Evolutionary conservation across 2,329 filamentous ascomycete genomes (phyloP).

Genomic region (Diaporthe sp.): DNA sequence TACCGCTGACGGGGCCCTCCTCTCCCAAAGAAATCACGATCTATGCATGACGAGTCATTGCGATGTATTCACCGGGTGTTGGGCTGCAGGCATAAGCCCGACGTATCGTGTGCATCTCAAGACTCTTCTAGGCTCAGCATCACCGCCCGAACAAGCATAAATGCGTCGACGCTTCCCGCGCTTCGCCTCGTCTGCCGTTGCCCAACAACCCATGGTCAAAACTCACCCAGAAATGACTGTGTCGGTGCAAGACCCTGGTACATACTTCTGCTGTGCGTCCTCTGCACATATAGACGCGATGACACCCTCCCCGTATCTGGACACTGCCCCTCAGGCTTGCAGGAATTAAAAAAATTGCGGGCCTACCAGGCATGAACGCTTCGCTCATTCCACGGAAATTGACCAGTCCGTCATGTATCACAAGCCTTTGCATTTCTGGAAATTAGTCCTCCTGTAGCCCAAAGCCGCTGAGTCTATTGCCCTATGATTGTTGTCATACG

Average conservation of each 20-base stretch:
- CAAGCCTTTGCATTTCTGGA: background rate
- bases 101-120: background rate
- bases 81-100: background rate
- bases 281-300: background rate
- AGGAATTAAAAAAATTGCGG: background rate
- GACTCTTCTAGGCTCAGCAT: background rate
- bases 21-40: background rate
- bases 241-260: background rate
- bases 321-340: background rate
- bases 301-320: background rate
- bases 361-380: background rate
- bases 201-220: background rate
- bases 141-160: background rate
- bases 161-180: background rate
- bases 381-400: background rate
- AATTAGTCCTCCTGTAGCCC: background rate
- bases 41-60: conserved; percentile 24
- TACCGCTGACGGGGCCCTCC: background rate
- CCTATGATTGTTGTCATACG: background rate
- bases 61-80: background rate
- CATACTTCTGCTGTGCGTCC: background rate
- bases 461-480: background rate
- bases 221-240: background rate
- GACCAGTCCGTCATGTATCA: background rate
- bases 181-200: background rate